A percentile compares a stretch with the other conserved stretches of the same genome.
phyloP scores from a whole-genome alignment of 106 monocot genomes.

The Allium sativum region DNA sequence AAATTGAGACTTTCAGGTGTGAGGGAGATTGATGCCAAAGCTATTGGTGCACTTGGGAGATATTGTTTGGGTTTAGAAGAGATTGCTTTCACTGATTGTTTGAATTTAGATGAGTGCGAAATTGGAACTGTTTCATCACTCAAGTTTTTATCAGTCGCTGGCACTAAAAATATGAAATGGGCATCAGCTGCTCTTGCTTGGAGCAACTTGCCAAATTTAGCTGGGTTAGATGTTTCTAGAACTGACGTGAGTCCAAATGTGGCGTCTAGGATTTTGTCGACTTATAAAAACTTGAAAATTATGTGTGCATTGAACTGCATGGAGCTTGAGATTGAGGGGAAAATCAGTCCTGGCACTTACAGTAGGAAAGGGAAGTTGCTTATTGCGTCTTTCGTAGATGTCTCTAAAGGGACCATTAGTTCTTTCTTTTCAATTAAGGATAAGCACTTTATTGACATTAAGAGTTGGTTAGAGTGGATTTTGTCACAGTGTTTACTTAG shows the following conservation, averaged over 20 bases:
- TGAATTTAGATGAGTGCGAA: slow-evolving; percentile 14
- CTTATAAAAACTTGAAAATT: slow-evolving; percentile 59
- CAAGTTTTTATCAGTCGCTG: slow-evolving; percentile 16
- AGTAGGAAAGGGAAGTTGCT: slow-evolving; percentile 50
- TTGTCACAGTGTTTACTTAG: slow-evolving; percentile 61
- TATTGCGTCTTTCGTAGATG: slow-evolving; percentile 42
- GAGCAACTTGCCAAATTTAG: slow-evolving; percentile 30
- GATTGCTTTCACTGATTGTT: slow-evolving; percentile 16
- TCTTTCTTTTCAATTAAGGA: slow-evolving; percentile 34
- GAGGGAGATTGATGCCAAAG: slow-evolving; percentile 12
- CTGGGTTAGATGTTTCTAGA: slow-evolving; percentile 72
- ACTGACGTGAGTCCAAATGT: slow-evolving; percentile 55
- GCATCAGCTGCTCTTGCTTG: slow-evolving; percentile 14
- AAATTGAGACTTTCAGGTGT: slow-evolving; percentile 11
- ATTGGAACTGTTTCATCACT: slow-evolving; percentile 14
- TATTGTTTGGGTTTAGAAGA: slow-evolving; percentile 14
- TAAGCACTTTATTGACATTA: slow-evolving; percentile 41
- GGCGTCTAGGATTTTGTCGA: slow-evolving; percentile 32
- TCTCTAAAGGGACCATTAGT: slow-evolving; percentile 42
- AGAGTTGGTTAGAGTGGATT: slow-evolving; percentile 87
- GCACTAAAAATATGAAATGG: slow-evolving; percentile 16
- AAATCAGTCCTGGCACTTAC: slow-evolving; percentile 19
- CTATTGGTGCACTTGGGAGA: slow-evolving; percentile 15
- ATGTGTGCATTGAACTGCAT: slow-evolving; percentile 62
- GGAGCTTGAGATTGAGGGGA: slow-evolving; percentile 38